Percentiles rank a stretch among this genome's conserved stretches.
phyloP scores from a whole-genome alignment of 2,329 filamentous ascomycete genomes.

The Trichoderma sp. region DNA sequence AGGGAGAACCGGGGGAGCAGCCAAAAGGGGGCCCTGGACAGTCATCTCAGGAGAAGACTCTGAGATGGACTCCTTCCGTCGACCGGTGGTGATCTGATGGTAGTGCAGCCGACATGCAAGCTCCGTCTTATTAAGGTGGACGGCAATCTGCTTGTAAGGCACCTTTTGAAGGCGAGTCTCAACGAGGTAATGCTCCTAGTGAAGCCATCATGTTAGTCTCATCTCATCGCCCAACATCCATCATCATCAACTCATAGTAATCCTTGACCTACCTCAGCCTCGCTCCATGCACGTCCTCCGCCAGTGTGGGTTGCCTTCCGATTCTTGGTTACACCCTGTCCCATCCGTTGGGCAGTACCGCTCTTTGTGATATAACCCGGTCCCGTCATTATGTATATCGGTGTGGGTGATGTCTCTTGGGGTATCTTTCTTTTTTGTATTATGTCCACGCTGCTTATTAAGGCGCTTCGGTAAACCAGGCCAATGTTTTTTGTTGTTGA shows the following conservation, averaged over 20 bases:
- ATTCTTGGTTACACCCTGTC: constrained; percentile 61
- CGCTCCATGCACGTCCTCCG: constrained; percentile 78
- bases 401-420: neutral
- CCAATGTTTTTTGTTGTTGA: neutral
- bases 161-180: constrained; percentile 84
- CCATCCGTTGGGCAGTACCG: constrained; percentile 56
- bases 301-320: constrained; percentile 69
- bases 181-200: constrained; percentile 76
- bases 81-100: constrained; percentile 79
- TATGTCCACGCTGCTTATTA: neutral
- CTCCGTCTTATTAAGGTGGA: constrained; percentile 83
- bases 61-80: constrained; percentile 59
- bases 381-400: constrained; percentile 42
- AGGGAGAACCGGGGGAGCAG: neutral
- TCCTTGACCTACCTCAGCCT: constrained; percentile 67
- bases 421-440: neutral
- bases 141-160: constrained; percentile 87
- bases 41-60: constrained; percentile 29
- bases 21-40: neutral
- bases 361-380: constrained; percentile 50
- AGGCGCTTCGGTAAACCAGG: neutral
- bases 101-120: constrained; percentile 84
- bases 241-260: neutral
- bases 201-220: neutral
- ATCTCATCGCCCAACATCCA: neutral